Evolutionary conservation across 129 eudicot species (phyloP).

Genomic region (Flaveria brownii): DNA sequence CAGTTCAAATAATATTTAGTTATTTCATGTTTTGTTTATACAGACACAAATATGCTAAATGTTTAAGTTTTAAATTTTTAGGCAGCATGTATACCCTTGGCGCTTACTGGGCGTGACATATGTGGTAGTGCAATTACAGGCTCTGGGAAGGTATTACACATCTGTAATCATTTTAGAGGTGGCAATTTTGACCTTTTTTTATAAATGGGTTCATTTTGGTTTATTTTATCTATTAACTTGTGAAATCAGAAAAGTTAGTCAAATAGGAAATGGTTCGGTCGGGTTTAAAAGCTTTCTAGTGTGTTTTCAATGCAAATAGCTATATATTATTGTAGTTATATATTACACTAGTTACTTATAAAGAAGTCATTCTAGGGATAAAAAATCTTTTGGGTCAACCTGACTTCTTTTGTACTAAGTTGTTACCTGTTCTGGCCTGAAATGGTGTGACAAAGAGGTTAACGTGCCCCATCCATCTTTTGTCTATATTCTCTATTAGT

Average conservation of each 20-base stretch:
- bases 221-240: background rate
- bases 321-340: background rate
- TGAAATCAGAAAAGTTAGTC: background rate
- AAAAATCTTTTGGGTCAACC: background rate
- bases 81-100: slow-evolving; percentile 98
- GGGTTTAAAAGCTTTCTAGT: background rate
- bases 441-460: background rate
- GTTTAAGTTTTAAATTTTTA: slow-evolving; percentile 25
- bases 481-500: background rate
- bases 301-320: slow-evolving; percentile 2
- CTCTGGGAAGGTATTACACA: slow-evolving; percentile 80
- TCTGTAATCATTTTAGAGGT: background rate
- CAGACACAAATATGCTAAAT: background rate
- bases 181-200: background rate
- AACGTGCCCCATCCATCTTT: background rate
- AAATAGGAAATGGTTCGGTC: background rate
- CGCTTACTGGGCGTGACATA: slow-evolving; percentile 87
- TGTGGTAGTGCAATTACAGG: slow-evolving; percentile 97
- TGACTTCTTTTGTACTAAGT: background rate
- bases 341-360: background rate
- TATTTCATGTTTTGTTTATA: slow-evolving; percentile 14
- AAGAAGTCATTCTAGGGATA: background rate
- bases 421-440: background rate
- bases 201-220: background rate
- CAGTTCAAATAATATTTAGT: background rate